These are phyloP conservation scores for Podaxis rugospora DNA, from an alignment of 768 basidiomycete species.

Conservation along the genomic window DNA sequence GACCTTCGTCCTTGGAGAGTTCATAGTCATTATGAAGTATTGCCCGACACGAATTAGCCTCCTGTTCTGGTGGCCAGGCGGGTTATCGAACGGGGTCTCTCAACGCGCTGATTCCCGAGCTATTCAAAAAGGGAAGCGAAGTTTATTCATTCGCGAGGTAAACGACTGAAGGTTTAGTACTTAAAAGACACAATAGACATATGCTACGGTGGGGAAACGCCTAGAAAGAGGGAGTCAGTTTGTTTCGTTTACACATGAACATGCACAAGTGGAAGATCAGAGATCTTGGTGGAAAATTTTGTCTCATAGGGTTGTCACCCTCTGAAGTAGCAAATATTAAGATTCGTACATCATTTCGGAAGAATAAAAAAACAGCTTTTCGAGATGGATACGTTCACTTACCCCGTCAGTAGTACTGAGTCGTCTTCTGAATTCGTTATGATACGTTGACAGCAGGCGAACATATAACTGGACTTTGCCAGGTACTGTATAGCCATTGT, in stretches of 20 bases:
- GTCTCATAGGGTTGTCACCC: conserved; percentile 62
- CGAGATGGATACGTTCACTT: not conserved
- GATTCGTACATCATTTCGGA: conserved; percentile 31
- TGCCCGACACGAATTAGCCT: not conserved
- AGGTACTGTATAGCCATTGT: conserved; percentile 54
- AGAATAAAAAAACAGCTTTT: not conserved
- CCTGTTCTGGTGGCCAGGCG: not conserved
- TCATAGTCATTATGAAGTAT: not conserved
- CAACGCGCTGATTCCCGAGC: not conserved
- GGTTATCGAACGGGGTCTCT: not conserved
- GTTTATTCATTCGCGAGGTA: not conserved
- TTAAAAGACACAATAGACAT: not conserved
- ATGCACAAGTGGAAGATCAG: conserved; percentile 38
- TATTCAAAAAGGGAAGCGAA: not conserved
- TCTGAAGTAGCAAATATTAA: conserved; percentile 93
- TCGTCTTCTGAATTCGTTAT: not conserved
- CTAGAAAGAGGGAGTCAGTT: not conserved
- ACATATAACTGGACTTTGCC: conserved; percentile 22
- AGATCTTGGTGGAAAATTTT: conserved; percentile 73
- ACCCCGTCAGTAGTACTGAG: not conserved
- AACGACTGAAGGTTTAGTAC: not conserved
- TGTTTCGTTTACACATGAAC: not conserved
- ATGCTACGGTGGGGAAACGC: not conserved
- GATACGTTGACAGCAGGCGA: not conserved
- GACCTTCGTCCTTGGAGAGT: conserved; percentile 22